Conservation (phyloP, 768 basidiomycete genomes). For the Hypholoma fasciculare region DNA sequence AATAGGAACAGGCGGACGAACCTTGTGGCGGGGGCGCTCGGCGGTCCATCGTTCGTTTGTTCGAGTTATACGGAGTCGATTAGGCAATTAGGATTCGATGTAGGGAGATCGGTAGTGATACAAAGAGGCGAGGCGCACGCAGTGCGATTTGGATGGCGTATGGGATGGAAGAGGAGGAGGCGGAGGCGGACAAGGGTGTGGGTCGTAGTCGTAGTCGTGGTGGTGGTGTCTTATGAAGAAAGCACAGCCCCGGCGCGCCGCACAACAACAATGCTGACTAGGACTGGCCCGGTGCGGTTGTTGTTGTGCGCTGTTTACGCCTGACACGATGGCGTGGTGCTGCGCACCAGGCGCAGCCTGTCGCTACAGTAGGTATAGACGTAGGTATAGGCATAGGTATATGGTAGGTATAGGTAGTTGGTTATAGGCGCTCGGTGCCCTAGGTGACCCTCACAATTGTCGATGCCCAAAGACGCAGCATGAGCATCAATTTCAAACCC, state of each 20-base stretch:
- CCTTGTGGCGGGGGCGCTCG: constrained; percentile 43
- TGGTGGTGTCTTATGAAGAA: constrained; percentile 3
- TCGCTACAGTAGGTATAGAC: not conserved
- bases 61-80: no score
- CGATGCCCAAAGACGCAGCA: not conserved
- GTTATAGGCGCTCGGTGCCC: not conserved
- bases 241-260: not conserved
- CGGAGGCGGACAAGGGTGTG: no score
- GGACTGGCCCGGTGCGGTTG: no score
- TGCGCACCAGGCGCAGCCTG: not conserved
- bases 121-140: constrained; percentile 4
- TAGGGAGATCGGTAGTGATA: constrained; percentile 2
- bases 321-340: not conserved
- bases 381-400: not conserved
- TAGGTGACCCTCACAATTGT: not conserved
- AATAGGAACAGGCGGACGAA: constrained; percentile 15
- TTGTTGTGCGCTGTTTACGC: not conserved
- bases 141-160: constrained; percentile 5
- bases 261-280: no score
- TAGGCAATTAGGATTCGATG: no score
- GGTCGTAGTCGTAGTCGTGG: not conserved
- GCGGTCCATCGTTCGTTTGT: constrained; percentile 26
- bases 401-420: no score
- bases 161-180: no score
- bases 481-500: not conserved